phyloP scores from a whole-genome alignment of 1,284 basidiomycete genomes.

The Heterobasidion occidentale region DNA sequence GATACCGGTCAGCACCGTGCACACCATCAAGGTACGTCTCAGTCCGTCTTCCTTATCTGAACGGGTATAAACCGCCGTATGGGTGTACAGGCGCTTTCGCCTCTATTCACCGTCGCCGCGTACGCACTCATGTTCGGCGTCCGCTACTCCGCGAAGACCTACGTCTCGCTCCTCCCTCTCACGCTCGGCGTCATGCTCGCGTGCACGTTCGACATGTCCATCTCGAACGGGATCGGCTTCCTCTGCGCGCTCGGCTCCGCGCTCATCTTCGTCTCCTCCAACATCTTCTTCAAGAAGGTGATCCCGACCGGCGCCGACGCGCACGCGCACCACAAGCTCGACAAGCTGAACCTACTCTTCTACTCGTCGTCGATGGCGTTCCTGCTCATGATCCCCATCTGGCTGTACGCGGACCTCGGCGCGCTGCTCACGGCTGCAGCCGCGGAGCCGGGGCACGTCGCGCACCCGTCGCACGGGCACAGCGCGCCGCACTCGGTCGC shows the following conservation, averaged over 20 bases:
- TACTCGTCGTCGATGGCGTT: slow-evolving; percentile 96
- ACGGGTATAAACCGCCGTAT: neutral
- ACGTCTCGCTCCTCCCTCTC: slow-evolving; percentile 89
- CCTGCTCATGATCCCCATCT: slow-evolving; percentile 89
- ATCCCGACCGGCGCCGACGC: slow-evolving; percentile 66
- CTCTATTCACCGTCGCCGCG: slow-evolving; percentile 92
- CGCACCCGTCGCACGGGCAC: slow-evolving; percentile 42
- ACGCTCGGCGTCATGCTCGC: slow-evolving; percentile 97
- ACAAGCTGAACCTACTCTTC: slow-evolving; percentile 95
- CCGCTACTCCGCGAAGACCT: slow-evolving; percentile 87
- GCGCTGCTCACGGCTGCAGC: slow-evolving; percentile 40
- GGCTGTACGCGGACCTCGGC: slow-evolving; percentile 82
- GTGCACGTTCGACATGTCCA: slow-evolving; percentile 87
- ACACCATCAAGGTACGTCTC: slow-evolving; percentile 89
- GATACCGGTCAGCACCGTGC: slow-evolving; percentile 95
- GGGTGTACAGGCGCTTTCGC: slow-evolving; percentile 76
- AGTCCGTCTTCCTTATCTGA: slow-evolving; percentile 1
- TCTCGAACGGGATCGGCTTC: slow-evolving; percentile 77
- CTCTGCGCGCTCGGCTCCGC: slow-evolving; percentile 93
- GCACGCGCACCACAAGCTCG: slow-evolving; percentile 67
- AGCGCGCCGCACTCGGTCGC: slow-evolving; percentile 46
- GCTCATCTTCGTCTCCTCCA: slow-evolving; percentile 93
- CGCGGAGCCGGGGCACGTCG: slow-evolving; percentile 32
- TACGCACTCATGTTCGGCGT: slow-evolving; percentile 92
- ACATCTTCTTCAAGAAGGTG: slow-evolving; percentile 99